phyloP scores from a whole-genome alignment of 2,329 filamentous ascomycete genomes.

The Myrmaecium sp. region DNA sequence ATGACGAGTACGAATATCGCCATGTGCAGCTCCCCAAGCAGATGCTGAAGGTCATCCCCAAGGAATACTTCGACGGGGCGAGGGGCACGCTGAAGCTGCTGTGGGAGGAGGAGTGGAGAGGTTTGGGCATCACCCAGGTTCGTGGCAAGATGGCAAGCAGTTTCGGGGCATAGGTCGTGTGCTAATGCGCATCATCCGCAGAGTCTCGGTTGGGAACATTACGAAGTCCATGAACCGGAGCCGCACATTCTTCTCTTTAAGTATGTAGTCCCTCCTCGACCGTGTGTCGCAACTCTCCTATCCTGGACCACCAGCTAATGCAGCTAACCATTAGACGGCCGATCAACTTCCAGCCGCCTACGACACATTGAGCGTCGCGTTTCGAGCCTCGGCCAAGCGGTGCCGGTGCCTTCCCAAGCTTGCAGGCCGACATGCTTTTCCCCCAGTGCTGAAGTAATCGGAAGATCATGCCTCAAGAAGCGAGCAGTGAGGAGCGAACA shows the following conservation, averaged over 20 bases:
- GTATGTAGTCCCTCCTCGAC: constrained; percentile 36
- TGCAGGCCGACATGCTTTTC: neutral
- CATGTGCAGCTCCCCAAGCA: constrained; percentile 95
- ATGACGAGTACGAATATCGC: constrained; percentile 86
- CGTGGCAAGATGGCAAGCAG: no score
- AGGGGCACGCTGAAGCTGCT: constrained; percentile 90
- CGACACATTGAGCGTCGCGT: constrained; percentile 13
- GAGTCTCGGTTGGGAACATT: constrained; percentile 98
- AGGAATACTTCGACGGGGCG: constrained; percentile 77
- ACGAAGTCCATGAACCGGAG: constrained; percentile 97
- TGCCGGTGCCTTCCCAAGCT: neutral
- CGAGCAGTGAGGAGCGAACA: no score
- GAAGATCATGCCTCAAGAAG: no score
- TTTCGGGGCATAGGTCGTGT: neutral
- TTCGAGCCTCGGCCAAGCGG: neutral
- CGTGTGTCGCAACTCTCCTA: neutral
- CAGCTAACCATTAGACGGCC: constrained; percentile 42
- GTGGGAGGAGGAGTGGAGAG: constrained; percentile 98
- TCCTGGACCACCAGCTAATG: constrained; percentile 2
- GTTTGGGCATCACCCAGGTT: constrained; percentile 94
- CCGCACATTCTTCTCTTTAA: constrained; percentile 98
- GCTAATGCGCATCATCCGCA: constrained; percentile 23
- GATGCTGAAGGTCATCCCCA: constrained; percentile 93
- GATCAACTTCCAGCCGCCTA: constrained; percentile 65
- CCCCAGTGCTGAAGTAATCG: neutral